Evolutionary conservation across 352 stramenopile species (phyloP).

Genomic region (Pythium brachiatum): DNA sequence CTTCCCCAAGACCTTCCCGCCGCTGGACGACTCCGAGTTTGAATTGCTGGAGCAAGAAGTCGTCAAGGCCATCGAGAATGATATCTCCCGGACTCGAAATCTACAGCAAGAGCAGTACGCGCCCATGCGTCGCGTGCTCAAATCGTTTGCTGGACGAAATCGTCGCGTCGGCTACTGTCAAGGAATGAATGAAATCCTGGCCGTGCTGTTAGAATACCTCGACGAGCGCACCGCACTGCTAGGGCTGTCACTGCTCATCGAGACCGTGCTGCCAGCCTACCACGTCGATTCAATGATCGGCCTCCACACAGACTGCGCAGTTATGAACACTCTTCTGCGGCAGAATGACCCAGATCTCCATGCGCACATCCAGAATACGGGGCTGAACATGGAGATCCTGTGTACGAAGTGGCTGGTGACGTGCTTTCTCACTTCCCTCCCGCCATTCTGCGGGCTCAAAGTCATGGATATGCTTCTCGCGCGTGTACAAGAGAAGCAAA

Average conservation of each 20-base stretch:
- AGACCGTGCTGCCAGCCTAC: constrained; percentile 71
- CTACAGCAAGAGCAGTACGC: constrained; percentile 47
- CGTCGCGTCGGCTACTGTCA: constrained; percentile 81
- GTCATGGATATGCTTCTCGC: constrained; percentile 79
- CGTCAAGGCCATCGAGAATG: constrained; percentile 77
- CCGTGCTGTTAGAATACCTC: constrained; percentile 68
- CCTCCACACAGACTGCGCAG: constrained; percentile 75
- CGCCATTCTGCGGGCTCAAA: constrained; percentile 66
- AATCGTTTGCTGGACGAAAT: constrained; percentile 72
- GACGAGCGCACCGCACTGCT: constrained; percentile 58
- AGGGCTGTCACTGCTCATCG: constrained; percentile 66
- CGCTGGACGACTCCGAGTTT: constrained; percentile 18
- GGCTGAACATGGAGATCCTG: constrained; percentile 86
- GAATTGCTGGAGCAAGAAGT: constrained; percentile 58
- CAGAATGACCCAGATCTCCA: constrained; percentile 81
- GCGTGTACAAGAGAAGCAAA: constrained; percentile 55
- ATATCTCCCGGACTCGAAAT: constrained; percentile 69
- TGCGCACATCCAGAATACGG: constrained; percentile 60
- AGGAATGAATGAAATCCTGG: constrained; percentile 84
- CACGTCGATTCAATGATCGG: constrained; percentile 86
- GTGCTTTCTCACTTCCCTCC: constrained; percentile 77
- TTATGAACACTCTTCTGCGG: constrained; percentile 76
- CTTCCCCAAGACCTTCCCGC: constrained; percentile 17
- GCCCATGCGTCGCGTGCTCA: constrained; percentile 66
- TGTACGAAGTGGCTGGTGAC: constrained; percentile 89